Percentiles rank a stretch among this genome's conserved stretches.
These are phyloP conservation scores for Vitis rotundifolia DNA, from an alignment of 164 flowering plant species.

Conservation along the genomic window DNA sequence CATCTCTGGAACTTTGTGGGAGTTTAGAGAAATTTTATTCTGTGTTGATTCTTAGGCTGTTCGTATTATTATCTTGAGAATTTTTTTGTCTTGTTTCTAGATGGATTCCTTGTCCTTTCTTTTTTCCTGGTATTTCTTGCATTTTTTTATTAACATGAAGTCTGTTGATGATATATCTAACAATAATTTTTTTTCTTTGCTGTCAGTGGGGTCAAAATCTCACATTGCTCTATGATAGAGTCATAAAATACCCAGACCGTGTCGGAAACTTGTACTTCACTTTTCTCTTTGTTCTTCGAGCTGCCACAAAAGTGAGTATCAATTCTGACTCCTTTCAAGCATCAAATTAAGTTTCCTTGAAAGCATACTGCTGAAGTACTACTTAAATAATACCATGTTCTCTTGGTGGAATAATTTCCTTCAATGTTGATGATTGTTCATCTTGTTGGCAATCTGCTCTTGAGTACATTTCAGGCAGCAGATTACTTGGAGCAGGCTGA, in stretches of 20 bases:
- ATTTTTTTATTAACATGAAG: background rate
- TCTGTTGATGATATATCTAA: background rate
- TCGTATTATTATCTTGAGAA: no score
- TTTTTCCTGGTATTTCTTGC: background rate
- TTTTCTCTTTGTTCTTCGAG: constrained; percentile 91
- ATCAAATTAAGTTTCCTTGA: background rate
- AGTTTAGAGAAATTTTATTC: no score
- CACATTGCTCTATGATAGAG: constrained; percentile 76
- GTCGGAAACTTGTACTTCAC: constrained; percentile 92
- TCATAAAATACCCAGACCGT: constrained; percentile 82
- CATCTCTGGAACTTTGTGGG: no score
- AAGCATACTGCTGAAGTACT: background rate
- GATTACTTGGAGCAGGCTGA: constrained; percentile 94
- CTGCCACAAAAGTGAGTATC: constrained; percentile 81
- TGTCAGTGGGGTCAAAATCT: constrained; percentile 92
- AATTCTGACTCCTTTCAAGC: constrained; percentile 5
- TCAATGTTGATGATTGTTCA: no score
- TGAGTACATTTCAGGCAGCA: constrained; percentile 56
- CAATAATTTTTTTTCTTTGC: constrained; percentile 4
- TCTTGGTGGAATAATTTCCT: background rate
- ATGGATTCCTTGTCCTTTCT: no score
- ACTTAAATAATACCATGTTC: background rate
- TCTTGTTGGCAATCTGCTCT: background rate
- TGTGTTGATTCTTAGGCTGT: no score
- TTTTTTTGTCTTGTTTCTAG: no score